A percentile compares a stretch with the other conserved stretches of the same genome.
phyloP scores from a whole-genome alignment of 805 yeast genomes.

The Candida schatavii region DNA sequence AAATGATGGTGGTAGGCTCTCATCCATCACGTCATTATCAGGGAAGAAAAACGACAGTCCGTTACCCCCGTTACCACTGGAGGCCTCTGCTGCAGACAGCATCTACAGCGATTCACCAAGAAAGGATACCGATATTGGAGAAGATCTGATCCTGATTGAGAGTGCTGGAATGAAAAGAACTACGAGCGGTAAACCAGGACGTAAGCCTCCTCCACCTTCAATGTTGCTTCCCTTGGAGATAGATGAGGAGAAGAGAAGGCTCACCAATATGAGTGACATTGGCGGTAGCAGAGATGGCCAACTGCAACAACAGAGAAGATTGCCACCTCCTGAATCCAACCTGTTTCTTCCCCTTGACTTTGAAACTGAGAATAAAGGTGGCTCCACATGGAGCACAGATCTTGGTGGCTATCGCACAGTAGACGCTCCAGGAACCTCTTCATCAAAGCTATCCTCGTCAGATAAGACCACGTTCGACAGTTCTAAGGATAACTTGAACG shows the following conservation, averaged over 20 bases:
- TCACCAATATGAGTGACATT: no score
- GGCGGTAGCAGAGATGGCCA: neutral
- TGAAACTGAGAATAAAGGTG: neutral
- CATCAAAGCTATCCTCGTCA: neutral
- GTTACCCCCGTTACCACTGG: neutral
- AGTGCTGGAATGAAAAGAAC: neutral
- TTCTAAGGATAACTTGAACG: conserved; percentile 2
- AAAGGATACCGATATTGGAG: neutral
- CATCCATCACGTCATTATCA: neutral
- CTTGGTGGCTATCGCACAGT: neutral
- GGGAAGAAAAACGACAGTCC: neutral
- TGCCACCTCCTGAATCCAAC: neutral
- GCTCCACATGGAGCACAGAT: neutral
- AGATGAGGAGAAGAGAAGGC: neutral
- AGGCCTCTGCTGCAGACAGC: neutral
- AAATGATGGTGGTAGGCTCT: neutral
- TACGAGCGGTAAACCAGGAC: neutral
- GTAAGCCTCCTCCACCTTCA: conserved; percentile 1
- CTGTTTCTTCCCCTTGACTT: neutral
- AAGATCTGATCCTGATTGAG: neutral
- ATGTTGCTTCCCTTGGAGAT: neutral
- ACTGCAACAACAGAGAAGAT: neutral
- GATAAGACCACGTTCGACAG: conserved; percentile 1
- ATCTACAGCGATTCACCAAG: neutral
- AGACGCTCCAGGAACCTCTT: conserved; percentile 1